Conservation (phyloP, 2,329 filamentous ascomycete genomes). For the Geosmithia putterillii region DNA sequence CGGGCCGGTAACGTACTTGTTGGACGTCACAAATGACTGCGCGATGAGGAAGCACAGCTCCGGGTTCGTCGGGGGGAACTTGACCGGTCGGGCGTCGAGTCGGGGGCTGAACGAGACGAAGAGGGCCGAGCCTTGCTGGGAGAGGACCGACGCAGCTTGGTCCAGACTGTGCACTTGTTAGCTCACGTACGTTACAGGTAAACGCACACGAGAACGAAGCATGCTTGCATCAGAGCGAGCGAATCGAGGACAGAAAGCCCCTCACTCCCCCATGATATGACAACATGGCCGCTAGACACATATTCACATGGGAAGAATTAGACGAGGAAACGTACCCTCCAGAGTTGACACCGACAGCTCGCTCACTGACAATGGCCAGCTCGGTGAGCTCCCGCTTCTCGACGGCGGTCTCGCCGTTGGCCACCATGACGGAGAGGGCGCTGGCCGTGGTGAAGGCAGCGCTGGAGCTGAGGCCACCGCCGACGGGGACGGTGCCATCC, state of each 20-base stretch:
- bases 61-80: slow-evolving; percentile 69
- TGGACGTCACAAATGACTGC: slow-evolving; percentile 84
- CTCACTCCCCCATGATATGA: too few species aligned
- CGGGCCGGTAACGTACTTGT: slow-evolving; percentile 89
- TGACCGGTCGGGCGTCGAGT: slow-evolving; percentile 64
- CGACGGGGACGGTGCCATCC: slow-evolving; percentile 83
- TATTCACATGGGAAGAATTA: neutral
- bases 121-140: slow-evolving; percentile 70
- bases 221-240: neutral
- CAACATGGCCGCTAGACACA: neutral
- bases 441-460: slow-evolving; percentile 89
- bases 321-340: slow-evolving; percentile 63
- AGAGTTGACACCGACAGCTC: slow-evolving; percentile 89
- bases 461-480: slow-evolving; percentile 85
- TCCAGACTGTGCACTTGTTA: slow-evolving; percentile 65
- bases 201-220: too few species aligned
- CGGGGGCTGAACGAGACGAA: slow-evolving; percentile 81
- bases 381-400: slow-evolving; percentile 90
- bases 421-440: slow-evolving; percentile 75
- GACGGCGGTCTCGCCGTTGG: slow-evolving; percentile 65
- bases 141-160: slow-evolving; percentile 91
- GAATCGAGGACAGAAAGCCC: neutral
- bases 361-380: slow-evolving; percentile 86
- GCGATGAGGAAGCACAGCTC: slow-evolving; percentile 88
- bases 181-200: slow-evolving; percentile 3